These are phyloP conservation scores for Casaregolazyma suthepensis DNA, from an alignment of 1,139 yeast species.

Conservation along the genomic window DNA sequence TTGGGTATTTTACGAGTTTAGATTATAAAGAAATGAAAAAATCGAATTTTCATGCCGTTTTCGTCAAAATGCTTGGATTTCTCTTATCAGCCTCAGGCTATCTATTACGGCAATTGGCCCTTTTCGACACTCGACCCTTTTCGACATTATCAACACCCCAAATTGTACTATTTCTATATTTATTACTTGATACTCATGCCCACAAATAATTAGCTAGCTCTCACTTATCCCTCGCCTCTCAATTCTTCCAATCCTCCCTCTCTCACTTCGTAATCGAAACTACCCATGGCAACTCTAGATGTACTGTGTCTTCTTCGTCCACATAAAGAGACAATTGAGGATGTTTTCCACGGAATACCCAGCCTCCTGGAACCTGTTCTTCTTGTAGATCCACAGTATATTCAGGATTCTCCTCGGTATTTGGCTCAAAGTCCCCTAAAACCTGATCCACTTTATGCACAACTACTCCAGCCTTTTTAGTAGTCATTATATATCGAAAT, in stretches of 20 bases:
- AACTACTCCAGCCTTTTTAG: conserved; percentile 81
- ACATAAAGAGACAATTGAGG: conserved; percentile 75
- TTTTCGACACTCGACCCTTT: too few species aligned
- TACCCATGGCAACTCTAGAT: conserved; percentile 78
- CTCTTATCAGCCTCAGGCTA: background rate
- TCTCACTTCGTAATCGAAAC: conserved; percentile 59
- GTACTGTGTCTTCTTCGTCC: conserved; percentile 78
- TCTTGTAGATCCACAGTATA: conserved; percentile 70
- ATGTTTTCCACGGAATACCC: conserved; percentile 82
- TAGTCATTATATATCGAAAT: conserved; percentile 73
- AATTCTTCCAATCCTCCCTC: background rate
- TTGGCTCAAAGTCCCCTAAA: conserved; percentile 86
- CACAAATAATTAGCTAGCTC: background rate
- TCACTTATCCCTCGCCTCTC: background rate
- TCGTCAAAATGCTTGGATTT: background rate
- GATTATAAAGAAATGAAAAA: background rate
- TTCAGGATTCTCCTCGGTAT: conserved; percentile 72
- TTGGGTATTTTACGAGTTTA: background rate
- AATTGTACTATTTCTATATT: too few species aligned
- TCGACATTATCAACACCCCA: too few species aligned
- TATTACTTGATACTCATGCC: background rate
- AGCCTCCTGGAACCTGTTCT: conserved; percentile 88
- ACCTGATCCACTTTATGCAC: conserved; percentile 86
- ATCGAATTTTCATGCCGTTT: background rate
- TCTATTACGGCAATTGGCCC: too few species aligned